Conservation (phyloP, 129 eudicot genomes). For the Escallonia herrerae region DNA sequence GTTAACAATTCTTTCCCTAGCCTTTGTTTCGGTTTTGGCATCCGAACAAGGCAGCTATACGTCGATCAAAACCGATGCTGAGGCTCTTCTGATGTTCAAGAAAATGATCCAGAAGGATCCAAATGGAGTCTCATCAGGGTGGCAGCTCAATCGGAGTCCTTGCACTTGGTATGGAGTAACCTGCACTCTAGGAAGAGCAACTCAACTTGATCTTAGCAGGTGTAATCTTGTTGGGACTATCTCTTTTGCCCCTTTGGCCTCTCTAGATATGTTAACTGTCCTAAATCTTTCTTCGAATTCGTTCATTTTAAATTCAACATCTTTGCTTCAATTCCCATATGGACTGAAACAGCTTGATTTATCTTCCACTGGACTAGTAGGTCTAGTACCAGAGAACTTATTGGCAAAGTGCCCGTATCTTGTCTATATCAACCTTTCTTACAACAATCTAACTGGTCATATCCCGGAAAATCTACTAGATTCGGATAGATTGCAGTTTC, state of each 20-base stretch:
- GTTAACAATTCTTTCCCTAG: constrained; percentile 18
- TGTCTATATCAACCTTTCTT: constrained; percentile 49
- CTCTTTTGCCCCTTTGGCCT: constrained; percentile 46
- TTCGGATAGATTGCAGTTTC: constrained; percentile 38
- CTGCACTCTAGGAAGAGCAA: constrained; percentile 51
- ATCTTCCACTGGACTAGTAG: constrained; percentile 56
- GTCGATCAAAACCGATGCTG: constrained; percentile 59
- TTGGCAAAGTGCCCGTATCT: constrained; percentile 44
- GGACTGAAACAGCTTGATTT: constrained; percentile 47
- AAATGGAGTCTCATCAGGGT: constrained; percentile 40
- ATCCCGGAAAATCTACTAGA: constrained; percentile 49
- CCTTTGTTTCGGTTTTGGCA: constrained; percentile 22
- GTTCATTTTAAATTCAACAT: constrained; percentile 46
- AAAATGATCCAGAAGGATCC: constrained; percentile 66
- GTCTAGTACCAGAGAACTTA: constrained; percentile 41
- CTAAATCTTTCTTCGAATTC: constrained; percentile 64
- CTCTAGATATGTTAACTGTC: constrained; percentile 54
- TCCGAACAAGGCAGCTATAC: constrained; percentile 20
- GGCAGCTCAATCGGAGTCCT: constrained; percentile 46
- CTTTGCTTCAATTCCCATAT: constrained; percentile 59
- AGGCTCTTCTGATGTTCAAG: constrained; percentile 53
- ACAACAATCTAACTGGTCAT: constrained; percentile 57
- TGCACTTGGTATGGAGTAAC: constrained; percentile 80
- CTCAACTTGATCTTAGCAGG: constrained; percentile 55
- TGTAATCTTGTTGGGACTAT: constrained; percentile 50